Evolutionary conservation across 2,329 filamentous ascomycete species (phyloP), one percentile per base, ranked within the genome.

Genomic region (Bisporella sp.): DNA sequence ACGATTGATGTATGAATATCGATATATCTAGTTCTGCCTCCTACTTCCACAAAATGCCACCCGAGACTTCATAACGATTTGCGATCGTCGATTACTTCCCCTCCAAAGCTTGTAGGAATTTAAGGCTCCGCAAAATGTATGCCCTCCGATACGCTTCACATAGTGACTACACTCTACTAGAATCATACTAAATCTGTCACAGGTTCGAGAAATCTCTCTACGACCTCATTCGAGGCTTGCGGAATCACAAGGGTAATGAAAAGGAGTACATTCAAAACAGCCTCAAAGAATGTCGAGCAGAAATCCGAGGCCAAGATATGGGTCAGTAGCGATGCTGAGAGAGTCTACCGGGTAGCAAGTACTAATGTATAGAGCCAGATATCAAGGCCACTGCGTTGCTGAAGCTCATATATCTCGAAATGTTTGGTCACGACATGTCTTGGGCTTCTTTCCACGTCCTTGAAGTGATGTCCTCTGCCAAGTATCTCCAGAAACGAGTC

Each of bases 151-250:
- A 21, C 21, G 21, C 21, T 21, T 21, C 21, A 21, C 21, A 21
- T 21, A 21, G 21, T 3, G 21, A 21, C 21, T 21, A 21, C 21
- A 21, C 21, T 21, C 3, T 21, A 21, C 21, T 2, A 21, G 21
- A 31, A 11, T 31, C 33, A 28, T 28, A 29, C 49, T 57, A 53
- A 58, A 33, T 30, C 33, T 45, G 13, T 51, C 9, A 5, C 43
- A 97, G 91, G 93, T 99, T 99, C 73, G 93, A 99, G 71, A 99
- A 99, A 73, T 96, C 93, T 41, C 81, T 99, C 21, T 96, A 96
- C 71, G 92, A 97, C 81, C 91, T 99, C 76, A 99, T 99, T 64
- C 82, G 91, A 71, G 93, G 93, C 63, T 76, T 99, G 66, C 85
- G 93, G 59, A 93, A 92, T 68, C 91, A 97, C 74, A 96, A 96